Conservation (phyloP, 176 grass and related monocot genomes). For the Poa annua region DNA sequence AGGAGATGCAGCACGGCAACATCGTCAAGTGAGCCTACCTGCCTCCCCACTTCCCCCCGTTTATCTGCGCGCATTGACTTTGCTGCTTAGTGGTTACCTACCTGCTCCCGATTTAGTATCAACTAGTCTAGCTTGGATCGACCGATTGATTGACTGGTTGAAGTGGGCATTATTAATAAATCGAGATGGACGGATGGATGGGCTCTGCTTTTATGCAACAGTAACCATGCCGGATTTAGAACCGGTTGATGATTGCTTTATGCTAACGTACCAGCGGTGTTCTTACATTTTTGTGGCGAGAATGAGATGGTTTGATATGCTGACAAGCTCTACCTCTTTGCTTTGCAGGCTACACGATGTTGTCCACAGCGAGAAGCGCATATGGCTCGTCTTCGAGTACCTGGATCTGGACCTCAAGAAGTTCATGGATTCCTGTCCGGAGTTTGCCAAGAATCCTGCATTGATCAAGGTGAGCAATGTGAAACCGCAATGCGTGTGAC, state of each 20-base stretch:
- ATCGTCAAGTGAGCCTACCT: conserved; percentile 83
- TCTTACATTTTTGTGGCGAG: not conserved
- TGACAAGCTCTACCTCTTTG: conserved; percentile 29
- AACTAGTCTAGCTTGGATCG: not conserved
- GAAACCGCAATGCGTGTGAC: not conserved
- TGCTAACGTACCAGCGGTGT: not conserved
- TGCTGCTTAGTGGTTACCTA: not conserved
- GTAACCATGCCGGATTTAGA: conserved; percentile 21
- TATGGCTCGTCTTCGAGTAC: conserved; percentile 91
- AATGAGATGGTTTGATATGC: not conserved
- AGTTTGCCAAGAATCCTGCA: conserved; percentile 79
- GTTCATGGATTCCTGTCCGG: conserved; percentile 88
- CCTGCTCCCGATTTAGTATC: not conserved
- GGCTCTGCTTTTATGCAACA: conserved; percentile 41
- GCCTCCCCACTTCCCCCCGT: not conserved
- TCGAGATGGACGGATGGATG: not conserved
- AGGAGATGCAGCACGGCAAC: conserved; percentile 95
- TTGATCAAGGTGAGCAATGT: conserved; percentile 67
- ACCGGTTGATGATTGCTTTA: not conserved
- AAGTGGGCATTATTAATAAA: conserved; percentile 21
- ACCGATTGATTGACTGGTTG: not conserved
- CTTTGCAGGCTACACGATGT: conserved; percentile 82
- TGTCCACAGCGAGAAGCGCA: conserved; percentile 89
- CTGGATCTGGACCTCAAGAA: conserved; percentile 95
- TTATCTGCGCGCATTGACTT: not conserved